Evolutionary conservation across 2,329 filamentous ascomycete genomes (phyloP).

Genomic region (Fusarium pseudonygamai): DNA sequence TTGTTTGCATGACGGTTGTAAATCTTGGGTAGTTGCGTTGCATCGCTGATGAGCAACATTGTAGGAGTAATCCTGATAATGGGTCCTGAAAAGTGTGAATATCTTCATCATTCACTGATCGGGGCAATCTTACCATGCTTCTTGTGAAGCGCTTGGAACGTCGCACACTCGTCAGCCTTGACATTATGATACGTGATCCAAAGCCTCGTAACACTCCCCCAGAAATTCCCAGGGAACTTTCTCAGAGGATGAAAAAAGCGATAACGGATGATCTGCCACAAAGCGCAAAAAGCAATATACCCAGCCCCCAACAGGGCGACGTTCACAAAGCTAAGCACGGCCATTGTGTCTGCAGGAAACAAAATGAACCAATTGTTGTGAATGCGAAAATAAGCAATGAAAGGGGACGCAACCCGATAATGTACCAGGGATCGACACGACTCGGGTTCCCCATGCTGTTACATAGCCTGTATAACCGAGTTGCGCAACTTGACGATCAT

Average conservation of each 20-base stretch:
- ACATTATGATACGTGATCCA: constrained; percentile 40
- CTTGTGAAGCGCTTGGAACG: constrained; percentile 28
- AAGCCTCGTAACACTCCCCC: constrained; percentile 27
- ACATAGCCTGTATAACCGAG: not conserved
- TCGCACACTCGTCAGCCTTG: constrained; percentile 24
- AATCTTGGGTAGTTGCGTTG: constrained; percentile 63
- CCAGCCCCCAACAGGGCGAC: constrained; percentile 12
- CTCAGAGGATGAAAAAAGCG: constrained; percentile 32
- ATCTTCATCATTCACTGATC: rapidly evolving
- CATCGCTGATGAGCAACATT: constrained; percentile 44
- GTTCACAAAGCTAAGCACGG: constrained; percentile 8
- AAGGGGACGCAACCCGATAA: not conserved
- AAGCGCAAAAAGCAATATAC: constrained; percentile 1
- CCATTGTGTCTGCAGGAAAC: constrained; percentile 6
- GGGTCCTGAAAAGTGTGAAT: constrained; percentile 18
- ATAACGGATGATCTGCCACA: constrained; percentile 27
- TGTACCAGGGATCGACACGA: not conserved
- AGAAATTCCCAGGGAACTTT: constrained; percentile 32
- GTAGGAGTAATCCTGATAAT: constrained; percentile 38
- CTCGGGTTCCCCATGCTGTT: not conserved
- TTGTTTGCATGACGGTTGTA: constrained; percentile 66
- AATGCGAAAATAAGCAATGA: constrained; percentile 10
- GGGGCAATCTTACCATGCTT: constrained; percentile 15
- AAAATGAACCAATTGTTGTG: constrained; percentile 4
- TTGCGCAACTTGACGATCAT: constrained; percentile 3